These are phyloP conservation scores for Globomyces sp. DNA, from an alignment of 371 early-diverging fungal species.

Conservation along the genomic window DNA sequence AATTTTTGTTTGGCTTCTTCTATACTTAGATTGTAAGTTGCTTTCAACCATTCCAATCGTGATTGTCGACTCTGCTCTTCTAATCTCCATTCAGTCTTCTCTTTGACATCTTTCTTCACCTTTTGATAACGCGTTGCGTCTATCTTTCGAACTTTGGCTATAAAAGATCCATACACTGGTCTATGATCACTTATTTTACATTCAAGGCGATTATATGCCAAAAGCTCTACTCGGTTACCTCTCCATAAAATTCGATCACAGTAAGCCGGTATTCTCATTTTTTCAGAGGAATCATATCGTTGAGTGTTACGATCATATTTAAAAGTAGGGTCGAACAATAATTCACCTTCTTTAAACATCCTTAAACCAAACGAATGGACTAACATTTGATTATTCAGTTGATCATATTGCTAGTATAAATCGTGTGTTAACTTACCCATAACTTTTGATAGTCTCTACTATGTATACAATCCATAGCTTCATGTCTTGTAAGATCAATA, in stretches of 20 bases:
- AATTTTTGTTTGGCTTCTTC: background rate
- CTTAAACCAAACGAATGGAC: conserved; percentile 60
- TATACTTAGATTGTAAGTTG: background rate
- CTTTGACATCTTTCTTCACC: conserved; percentile 7
- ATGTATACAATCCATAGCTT: conserved; percentile 52
- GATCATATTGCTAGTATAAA: conserved; percentile 54
- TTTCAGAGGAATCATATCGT: conserved; percentile 75
- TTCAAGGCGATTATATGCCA: conserved; percentile 53
- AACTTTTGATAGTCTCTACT: conserved; percentile 32
- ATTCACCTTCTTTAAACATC: conserved; percentile 61
- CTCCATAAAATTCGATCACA: conserved; percentile 67
- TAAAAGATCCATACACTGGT: conserved; percentile 71
- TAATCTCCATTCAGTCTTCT: background rate
- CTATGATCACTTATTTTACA: conserved; percentile 75
- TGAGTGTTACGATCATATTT: conserved; percentile 74
- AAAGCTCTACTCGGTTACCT: conserved; percentile 18
- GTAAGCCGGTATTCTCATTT: conserved; percentile 78
- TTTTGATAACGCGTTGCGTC: conserved; percentile 26
- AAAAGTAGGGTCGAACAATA: conserved; percentile 80
- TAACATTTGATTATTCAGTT: conserved; percentile 54
- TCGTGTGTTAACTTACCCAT: conserved; percentile 20
- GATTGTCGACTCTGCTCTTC: background rate
- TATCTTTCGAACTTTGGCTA: conserved; percentile 54
- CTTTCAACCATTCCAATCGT: background rate
- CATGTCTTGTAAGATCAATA: conserved; percentile 63